Evolutionary conservation across 208 protist genomes (phyloP).

Genomic region (Acanthamoeba divionensis): DNA sequence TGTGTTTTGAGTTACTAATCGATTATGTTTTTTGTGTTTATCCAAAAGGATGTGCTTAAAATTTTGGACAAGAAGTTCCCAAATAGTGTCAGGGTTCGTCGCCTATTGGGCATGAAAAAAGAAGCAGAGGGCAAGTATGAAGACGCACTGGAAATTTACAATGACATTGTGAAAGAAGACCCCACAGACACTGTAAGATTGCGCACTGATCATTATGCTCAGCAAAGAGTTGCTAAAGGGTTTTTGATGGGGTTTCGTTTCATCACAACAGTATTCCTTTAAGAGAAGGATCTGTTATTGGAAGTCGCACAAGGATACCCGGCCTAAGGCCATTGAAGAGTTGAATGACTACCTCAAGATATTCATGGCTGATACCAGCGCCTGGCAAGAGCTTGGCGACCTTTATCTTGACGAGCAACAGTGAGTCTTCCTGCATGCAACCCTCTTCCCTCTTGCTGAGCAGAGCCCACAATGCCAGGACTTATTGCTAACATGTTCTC

Average conservation of each 20-base stretch:
- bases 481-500: too few species aligned
- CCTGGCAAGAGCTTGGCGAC: constrained; percentile 47
- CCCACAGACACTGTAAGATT: neutral
- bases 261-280: neutral
- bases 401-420: constrained; percentile 39
- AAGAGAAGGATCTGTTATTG: constrained; percentile 3
- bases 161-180: constrained; percentile 18
- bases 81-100: neutral
- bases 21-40: neutral
- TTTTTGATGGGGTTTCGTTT: neutral
- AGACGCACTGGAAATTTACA: neutral
- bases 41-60: neutral
- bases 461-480: neutral
- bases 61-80: neutral
- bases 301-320: neutral
- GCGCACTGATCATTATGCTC: neutral
- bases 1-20: neutral
- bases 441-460: neutral
- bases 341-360: constrained; percentile 45
- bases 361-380: constrained; percentile 41
- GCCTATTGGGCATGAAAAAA: neutral
- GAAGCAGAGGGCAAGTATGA: constrained; percentile 9
- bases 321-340: neutral
- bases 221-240: neutral
- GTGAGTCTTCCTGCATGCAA: too few species aligned